Conservation (phyloP, 495 filamentous ascomycete genomes). For the Darksidea phi region DNA sequence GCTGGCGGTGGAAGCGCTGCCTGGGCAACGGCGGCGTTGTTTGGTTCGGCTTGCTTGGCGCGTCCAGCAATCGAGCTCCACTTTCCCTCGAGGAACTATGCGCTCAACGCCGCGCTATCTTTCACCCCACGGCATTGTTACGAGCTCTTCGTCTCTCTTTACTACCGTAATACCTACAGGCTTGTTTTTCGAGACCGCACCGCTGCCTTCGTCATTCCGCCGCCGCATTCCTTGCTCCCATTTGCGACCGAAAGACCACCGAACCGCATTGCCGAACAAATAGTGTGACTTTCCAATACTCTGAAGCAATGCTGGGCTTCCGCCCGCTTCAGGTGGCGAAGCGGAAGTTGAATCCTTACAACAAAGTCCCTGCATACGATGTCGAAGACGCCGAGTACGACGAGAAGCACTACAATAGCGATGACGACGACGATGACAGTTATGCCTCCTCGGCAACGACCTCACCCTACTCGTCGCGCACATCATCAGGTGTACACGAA, state of each 20-base stretch:
- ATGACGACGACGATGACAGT: constrained; percentile 21
- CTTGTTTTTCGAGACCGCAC: not conserved
- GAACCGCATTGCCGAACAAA: not conserved
- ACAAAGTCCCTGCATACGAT: constrained; percentile 24
- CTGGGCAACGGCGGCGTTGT: too few species aligned
- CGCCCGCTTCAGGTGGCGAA: constrained; percentile 31
- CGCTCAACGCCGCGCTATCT: not conserved
- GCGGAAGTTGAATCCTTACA: constrained; percentile 35
- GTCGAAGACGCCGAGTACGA: constrained; percentile 22
- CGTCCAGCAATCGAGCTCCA: not conserved
- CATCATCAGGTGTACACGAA: constrained; percentile 14
- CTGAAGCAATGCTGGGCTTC: constrained; percentile 27
- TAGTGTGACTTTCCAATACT: not conserved
- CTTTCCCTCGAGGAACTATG: not conserved
- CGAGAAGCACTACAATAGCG: constrained; percentile 28
- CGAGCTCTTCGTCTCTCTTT: not conserved
- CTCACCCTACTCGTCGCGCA: constrained; percentile 26
- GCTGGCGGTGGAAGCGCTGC: too few species aligned
- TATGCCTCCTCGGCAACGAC: constrained; percentile 26
- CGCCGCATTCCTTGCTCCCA: not conserved
- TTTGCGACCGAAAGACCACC: not conserved
- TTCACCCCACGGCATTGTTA: not conserved
- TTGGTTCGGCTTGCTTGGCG: too few species aligned
- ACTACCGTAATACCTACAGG: not conserved
- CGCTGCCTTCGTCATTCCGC: not conserved